Evolutionary conservation across 2,329 filamentous ascomycete species (phyloP), one percentile per base, ranked within the genome.

Genomic region (Keithomyces neogunnii): DNA sequence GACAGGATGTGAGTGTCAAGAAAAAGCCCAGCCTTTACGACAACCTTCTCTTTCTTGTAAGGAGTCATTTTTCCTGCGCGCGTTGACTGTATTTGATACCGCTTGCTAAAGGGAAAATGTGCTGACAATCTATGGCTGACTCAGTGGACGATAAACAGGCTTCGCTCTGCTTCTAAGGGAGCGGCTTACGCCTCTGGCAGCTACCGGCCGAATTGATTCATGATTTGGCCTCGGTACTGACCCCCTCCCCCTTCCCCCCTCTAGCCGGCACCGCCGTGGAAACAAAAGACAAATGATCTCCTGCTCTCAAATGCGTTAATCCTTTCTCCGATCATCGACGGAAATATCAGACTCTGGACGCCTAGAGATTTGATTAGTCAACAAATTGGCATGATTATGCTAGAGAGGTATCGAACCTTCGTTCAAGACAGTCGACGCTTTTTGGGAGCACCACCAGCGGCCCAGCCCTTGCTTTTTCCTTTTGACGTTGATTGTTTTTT

Each of bases 1-100:
- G 86, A 89, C 77, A 86, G 89, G 88, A 95, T 96, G 90, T 96
- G 88, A 96, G 90, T 95, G 75, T 78, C 77, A 56, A n/a, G 40
- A 56, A 55, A 71, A 69, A 71, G 65, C 69, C 69, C 67, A 71
- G 55, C 59, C 59, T 51, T 48, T 56, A 58, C 48, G 54, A 78
- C 76, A 51, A 50, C 19, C 45, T 13, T 28, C 26, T 44, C 81
- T 85, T 86, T 83, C 82, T 88, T 85, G 86, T 89, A 91, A 92
- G 88, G 85, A 86, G 86, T 60, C 80, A 67, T 81, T 78, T 35
- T 84, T 81, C 85, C 85, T 66, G 83, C 86, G 84, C 85, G 83
- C 84, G 85, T 88, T 84, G 86, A 81, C 82, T 88, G 82, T 85
- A 82, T 78, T 77, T 77, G 71, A 53, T 55, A 81, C 84, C 80